phyloP scores from a whole-genome alignment of 257 asterid genomes.

The Nicotiana tabacum region DNA sequence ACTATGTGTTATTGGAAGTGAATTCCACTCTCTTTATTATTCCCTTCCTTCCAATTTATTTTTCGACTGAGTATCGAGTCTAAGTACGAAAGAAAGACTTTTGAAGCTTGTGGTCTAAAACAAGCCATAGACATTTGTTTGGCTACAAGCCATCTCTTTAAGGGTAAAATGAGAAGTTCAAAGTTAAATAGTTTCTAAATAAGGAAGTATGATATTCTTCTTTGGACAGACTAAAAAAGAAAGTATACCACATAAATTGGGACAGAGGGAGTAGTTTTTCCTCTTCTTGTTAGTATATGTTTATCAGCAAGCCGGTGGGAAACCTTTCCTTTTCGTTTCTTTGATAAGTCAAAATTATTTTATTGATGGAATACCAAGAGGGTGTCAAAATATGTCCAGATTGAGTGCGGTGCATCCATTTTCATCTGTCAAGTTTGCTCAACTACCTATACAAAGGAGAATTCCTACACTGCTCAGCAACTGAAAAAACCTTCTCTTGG shows the following conservation, averaged over 20 bases:
- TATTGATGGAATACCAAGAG: neutral
- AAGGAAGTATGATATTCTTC: too few relatives aligned
- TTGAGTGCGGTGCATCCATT: neutral
- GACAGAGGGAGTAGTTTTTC: neutral
- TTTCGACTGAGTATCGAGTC: too few relatives aligned
- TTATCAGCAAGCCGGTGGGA: neutral
- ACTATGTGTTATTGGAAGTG: neutral
- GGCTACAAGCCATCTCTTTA: too few relatives aligned
- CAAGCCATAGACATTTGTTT: too few relatives aligned
- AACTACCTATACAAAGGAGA: neutral
- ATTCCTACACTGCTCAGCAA: neutral
- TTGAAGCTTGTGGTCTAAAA: too few relatives aligned
- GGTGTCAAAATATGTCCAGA: neutral
- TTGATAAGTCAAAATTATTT: neutral
- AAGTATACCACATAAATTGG: too few relatives aligned
- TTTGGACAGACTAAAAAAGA: too few relatives aligned
- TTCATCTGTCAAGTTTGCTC: conserved; percentile 1
- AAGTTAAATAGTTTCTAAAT: too few relatives aligned
- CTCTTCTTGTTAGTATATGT: neutral
- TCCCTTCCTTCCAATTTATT: too few relatives aligned
- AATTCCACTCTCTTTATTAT: neutral
- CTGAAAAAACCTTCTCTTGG: too few relatives aligned
- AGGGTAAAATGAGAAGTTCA: too few relatives aligned
- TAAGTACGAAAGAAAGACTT: too few relatives aligned
- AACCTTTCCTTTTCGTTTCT: neutral